These are phyloP conservation scores for Penstemon barbatus DNA, from an alignment of 257 asterid species.

Conservation along the genomic window DNA sequence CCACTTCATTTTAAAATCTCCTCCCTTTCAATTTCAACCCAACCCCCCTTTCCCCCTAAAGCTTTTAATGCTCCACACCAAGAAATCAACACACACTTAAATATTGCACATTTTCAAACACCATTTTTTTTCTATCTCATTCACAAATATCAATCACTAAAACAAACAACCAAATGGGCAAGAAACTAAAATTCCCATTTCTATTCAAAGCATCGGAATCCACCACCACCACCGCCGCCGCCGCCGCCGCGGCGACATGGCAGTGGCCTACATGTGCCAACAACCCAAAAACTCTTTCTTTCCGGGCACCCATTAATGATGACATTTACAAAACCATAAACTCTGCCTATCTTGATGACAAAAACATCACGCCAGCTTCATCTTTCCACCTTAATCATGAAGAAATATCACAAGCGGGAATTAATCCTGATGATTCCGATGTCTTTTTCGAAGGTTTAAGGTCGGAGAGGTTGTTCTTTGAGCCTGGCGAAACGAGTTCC, in stretches of 20 bases:
- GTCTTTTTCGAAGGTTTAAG: constrained; percentile 36
- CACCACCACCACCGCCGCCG: constrained; percentile 20
- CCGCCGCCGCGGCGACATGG: constrained; percentile 39
- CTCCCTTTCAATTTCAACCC: constrained; percentile 6
- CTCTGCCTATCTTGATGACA: constrained; percentile 36
- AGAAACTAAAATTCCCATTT: constrained; percentile 50
- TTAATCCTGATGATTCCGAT: constrained; percentile 32
- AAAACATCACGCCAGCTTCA: constrained; percentile 26
- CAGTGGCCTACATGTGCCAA: constrained; percentile 47
- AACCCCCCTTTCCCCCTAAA: constrained; percentile 1
- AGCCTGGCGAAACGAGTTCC: constrained; percentile 53
- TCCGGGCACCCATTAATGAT: constrained; percentile 30
- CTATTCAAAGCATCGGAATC: constrained; percentile 41
- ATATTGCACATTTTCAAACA: background rate
- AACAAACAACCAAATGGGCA: constrained; percentile 24
- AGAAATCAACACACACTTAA: constrained; percentile 13
- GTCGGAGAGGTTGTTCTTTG: constrained; percentile 54
- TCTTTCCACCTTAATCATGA: background rate
- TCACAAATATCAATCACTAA: background rate
- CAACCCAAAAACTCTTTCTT: constrained; percentile 53
- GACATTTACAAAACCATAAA: constrained; percentile 37
- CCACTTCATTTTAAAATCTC: constrained; percentile 29
- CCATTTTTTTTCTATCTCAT: constrained; percentile 1
- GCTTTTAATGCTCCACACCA: constrained; percentile 28
- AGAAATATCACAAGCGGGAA: background rate